Conservation (phyloP, 495 filamentous ascomycete genomes). For the Tuber aestivum region DNA sequence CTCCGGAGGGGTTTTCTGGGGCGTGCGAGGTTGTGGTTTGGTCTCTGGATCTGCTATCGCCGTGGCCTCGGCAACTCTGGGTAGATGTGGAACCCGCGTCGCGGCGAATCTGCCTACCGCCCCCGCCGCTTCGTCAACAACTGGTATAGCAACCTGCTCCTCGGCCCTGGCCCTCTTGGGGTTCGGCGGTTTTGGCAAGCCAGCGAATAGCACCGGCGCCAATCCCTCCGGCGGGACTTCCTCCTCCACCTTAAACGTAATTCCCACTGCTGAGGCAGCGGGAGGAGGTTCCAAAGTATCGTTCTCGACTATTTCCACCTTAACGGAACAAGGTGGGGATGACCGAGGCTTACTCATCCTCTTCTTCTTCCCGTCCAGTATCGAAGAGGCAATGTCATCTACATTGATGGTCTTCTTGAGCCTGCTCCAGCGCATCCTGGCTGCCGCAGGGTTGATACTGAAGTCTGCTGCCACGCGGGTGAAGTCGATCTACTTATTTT, state of each 20-base stretch:
- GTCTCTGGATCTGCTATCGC: not conserved
- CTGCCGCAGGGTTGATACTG: conserved; percentile 37
- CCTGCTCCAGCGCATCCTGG: conserved; percentile 40
- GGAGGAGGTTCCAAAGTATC: not conserved
- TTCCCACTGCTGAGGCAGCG: not conserved
- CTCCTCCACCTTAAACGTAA: not conserved
- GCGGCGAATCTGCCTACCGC: not conserved
- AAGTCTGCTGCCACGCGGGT: conserved; percentile 38
- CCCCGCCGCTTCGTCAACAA: not conserved
- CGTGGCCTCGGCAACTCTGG: not conserved
- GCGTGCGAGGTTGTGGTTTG: not conserved
- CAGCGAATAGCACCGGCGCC: not conserved
- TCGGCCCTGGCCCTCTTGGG: not conserved
- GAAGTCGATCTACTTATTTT: conserved; percentile 35
- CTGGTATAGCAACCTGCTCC: not conserved
- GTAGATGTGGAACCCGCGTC: not conserved
- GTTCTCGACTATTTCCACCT: not conserved
- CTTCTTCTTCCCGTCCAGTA: not conserved
- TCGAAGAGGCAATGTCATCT: conserved; percentile 18
- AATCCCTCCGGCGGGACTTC: not conserved
- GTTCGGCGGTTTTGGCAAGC: not conserved
- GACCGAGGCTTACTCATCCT: not conserved
- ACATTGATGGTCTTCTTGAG: conserved; percentile 37
- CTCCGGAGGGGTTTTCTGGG: not conserved
- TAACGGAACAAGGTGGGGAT: not conserved